Evolutionary conservation across 2,329 filamentous ascomycete species (phyloP), one percentile per base, ranked within the genome.

Genomic region (Stemphylium vesicarium): DNA sequence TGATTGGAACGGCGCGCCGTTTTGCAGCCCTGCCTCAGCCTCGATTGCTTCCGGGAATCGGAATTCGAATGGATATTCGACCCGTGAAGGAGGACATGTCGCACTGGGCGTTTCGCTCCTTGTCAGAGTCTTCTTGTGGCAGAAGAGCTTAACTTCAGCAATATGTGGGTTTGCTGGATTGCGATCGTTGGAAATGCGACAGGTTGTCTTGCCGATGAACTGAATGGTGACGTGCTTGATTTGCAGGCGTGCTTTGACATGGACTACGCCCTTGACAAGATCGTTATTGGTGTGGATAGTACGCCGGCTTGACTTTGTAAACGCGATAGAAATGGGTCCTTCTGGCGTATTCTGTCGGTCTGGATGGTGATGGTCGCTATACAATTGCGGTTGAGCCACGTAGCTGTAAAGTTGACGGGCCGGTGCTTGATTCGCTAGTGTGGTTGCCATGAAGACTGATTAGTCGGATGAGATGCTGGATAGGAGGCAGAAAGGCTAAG

Each of bases 41-140:
- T 61, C 52, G 2, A 66, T 60, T 3, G 18, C 38, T 24, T 62
- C 57, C 12, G 64, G 65, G 5, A 68, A 68, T n/a, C 63, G 48
- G 41, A 67, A 67, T 26, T 64, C 59, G 29, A 68, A 68, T 5
- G 61, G 59, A 44, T 63, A 65, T 37, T 64, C 56, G n/a, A 59
- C 48, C 9, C 61, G 53, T 5, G 54, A 50, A 7, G 59, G 41
- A 7, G 63, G 63, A 33, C 61, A 64, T 12, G 51, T 58, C 9
- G 56, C 43, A 44, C 57, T 65, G 3, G 59, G 61, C 11, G 42
- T 55, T 18, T 33, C 31, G 15, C 39, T 54, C 32, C n/a, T 40
- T 2, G 32, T 51, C n/a, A 65, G 33, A 2, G 20, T 43, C 26
- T 54, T 51, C 36, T 60, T 55, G 9, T 56, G 57, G 42, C 56